Evolutionary conservation across 1,139 yeast species (phyloP), one percentile per base, ranked within the genome.

Genomic region (Geotrichum macrosporum): DNA sequence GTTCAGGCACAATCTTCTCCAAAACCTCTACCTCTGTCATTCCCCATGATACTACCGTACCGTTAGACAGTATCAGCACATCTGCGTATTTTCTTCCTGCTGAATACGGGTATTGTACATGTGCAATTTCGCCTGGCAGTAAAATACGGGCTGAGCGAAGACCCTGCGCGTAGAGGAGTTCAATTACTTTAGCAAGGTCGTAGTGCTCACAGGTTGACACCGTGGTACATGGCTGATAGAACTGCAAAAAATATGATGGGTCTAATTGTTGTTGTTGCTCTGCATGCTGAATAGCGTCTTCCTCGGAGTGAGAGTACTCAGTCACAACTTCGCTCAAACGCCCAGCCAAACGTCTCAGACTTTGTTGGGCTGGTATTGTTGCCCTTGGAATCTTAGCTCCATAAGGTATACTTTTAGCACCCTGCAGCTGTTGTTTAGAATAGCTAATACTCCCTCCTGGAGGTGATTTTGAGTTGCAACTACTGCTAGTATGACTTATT

Each of bases 41-140:
- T 10, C 86, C 87, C 95, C 95, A 88, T 0, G 87, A 86, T 10
- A 86, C 86, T 4, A 86, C 65, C 0, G 92, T 77, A 1, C 95
- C 95, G 55, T 81, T 80, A 2, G 80, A 73, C 45, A 86, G 65
- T 1, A 86, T 69, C 67, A 85, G 73, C 1, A 84, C 69, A 54
- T 82, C 88, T 1, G 70, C 67, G 5, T 47, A 35, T 12, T 55
- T 55, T 8, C 69, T n/a, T n/a, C n/a, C 70, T 27, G 66, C 66
- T 51, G 67, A 68, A 66, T 73, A 50, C 61, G 71, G 54, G 46
- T 64, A 65, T 21, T 60, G 57, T 4, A 73, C 63, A 50, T 71
- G 71, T 1, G 84, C 71, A 22, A 85, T 87, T 59, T 85, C 94
- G 32, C 80, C 81, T 0, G 88, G 84, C 2, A 86, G 77, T n/a